phyloP scores from a whole-genome alignment of 148 eudicot species.

The Arctostaphylos glauca region DNA sequence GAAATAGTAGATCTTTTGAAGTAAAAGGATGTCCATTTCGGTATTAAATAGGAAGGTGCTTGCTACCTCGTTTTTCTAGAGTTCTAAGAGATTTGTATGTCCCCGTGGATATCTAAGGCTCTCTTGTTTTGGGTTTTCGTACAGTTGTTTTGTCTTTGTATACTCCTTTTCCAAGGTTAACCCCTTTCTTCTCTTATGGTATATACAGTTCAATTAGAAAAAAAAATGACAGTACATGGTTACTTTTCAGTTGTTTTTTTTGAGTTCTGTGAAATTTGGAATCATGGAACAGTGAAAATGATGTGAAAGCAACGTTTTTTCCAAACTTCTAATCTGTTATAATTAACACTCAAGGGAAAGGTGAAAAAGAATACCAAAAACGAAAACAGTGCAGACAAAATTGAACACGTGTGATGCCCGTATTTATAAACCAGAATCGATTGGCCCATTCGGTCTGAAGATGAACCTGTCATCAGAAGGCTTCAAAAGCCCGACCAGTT shows the following conservation, averaged over 20 bases:
- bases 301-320: background rate
- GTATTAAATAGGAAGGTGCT: background rate
- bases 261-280: background rate
- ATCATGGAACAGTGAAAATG: background rate
- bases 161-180: background rate
- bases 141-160: background rate
- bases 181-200: background rate
- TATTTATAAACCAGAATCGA: background rate
- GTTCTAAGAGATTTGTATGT: no score
- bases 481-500: background rate
- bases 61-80: background rate
- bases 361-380: background rate
- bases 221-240: no score
- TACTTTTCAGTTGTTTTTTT: no score
- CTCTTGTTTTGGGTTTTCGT: background rate
- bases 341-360: background rate
- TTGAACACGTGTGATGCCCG: background rate
- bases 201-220: background rate
- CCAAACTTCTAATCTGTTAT: background rate
- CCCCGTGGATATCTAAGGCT: no score
- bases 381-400: background rate
- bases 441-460: background rate
- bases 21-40: background rate
- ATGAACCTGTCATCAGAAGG: conserved; percentile 10
- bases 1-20: background rate